Base-by-base conservation (phyloP, 345 rosid species). In the Nephelium lappaceum region DNA sequence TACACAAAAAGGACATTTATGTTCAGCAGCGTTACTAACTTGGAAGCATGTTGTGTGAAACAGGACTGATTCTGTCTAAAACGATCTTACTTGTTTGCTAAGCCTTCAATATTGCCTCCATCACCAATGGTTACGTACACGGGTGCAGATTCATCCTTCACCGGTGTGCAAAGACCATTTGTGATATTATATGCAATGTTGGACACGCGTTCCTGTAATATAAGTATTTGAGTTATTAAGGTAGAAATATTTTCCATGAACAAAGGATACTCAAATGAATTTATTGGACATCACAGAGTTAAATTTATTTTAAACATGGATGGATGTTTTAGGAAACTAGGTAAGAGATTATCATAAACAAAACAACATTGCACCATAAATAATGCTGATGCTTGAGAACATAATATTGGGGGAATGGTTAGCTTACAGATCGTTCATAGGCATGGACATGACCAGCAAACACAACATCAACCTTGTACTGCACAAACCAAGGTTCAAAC, bases 391-490 rank as follows among this genome's bases (percentile, higher is more conserved):
- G 36, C 21, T 47, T 69, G 53, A 58, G 75, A 75, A 45, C 1
- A 0, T 45, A 11, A 49, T 47, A 66, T 15, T 5, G 36, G 4
- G 3, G 15, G 43, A 64, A 18, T 62, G 23, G 60, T 61, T n/a
- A 0, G 83, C 99, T 91, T 89, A 93, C 98, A 5, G 98, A 90
- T 89, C 98, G 84, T 82, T 95, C 98, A 42, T 95, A 95, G 73
- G 93, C 98, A 42, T 95, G 98, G 73, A 95, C 98, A 11, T 95
- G 98, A 15, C 98, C 98, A 14, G 98, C 88, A 72, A 93, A 92
- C 63, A 95, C 96, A 16, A 93, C 89, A 80, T 93, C 98, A 5
- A 95, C 97, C 78, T 92, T 93, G 90, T 88, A 68, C 69, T 89
- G 39, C 71, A 93, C 93, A 0, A 95, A 88, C 98, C 97, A 95